Conservation (phyloP, 2,329 filamentous ascomycete genomes). For the Coniochaeta hoffmannii region DNA sequence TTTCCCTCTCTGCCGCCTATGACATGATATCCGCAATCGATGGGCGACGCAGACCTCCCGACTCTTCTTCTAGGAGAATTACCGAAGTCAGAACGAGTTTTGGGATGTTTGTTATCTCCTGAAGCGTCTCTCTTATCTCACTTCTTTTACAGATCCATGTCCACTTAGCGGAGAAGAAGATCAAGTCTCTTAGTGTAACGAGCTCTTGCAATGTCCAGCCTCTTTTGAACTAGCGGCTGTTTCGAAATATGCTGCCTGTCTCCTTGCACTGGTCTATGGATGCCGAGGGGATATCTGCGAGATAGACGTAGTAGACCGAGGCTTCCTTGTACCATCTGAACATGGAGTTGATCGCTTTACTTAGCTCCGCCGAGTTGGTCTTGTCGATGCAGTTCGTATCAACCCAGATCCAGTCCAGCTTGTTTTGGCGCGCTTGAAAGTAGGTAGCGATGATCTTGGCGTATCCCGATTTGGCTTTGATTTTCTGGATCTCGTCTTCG, state of each 20-base stretch:
- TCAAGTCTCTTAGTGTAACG: conserved; percentile 2
- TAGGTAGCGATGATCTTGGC: background rate
- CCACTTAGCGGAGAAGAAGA: conserved; percentile 6
- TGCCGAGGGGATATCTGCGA: conserved; percentile 4
- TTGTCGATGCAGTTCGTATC: conserved; percentile 10
- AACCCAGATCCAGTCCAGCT: conserved; percentile 2
- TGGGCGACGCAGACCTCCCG: too few species aligned
- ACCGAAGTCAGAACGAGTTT: background rate
- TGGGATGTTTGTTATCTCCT: background rate
- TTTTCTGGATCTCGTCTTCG: background rate
- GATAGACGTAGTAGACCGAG: conserved; percentile 7
- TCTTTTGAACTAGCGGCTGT: conserved; percentile 7
- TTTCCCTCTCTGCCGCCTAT: conserved; percentile 5
- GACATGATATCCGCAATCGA: conserved; percentile 7
- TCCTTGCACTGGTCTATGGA: background rate
- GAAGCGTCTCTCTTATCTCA: background rate
- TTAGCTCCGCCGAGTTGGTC: conserved; percentile 7
- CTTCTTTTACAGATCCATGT: background rate
- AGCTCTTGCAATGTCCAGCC: conserved; percentile 12
- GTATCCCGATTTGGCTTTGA: background rate
- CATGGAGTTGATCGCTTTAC: conserved; percentile 5
- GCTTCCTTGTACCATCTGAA: conserved; percentile 7
- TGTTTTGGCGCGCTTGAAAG: background rate
- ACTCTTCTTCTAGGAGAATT: background rate
- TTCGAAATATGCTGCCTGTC: background rate